Evolutionary conservation across 1,284 basidiomycete species (phyloP), one percentile per base, ranked within the genome.

Genomic region (Microbotryum silenes-acaulis): DNA sequence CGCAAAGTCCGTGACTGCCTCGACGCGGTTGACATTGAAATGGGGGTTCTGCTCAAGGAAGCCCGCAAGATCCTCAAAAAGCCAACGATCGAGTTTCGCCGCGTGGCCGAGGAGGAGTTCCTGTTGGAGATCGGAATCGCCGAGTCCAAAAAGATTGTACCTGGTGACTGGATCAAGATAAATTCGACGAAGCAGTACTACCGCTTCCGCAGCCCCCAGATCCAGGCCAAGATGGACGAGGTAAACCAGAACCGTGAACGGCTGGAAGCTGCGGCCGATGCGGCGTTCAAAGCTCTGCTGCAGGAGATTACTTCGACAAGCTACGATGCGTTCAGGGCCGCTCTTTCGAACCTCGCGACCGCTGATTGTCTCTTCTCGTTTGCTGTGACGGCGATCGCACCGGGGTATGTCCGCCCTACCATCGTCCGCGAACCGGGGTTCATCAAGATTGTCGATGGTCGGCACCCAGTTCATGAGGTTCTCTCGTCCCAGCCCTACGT

Each of bases 191-290:
- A 86, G 74, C 77, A 77, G 21, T 77, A 81, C 29, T 82, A 85
- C 52, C 82, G 94, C n/a, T 97, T 89, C 74, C 87, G 88, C 57
- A 85, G 91, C 0, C 90, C 91, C 33, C 81, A 89, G 21, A 81
- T 83, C 56, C 75, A 77, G 57, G 54, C 51, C 21, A 83, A 88
- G 75, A 74, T 87, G 1, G 81, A 87, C 66, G 85, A 90, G 70
- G 83, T 86, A 47, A 85, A 88, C 47, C 89, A 86, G 72, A 84
- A 82, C 63, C 82, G 82, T 66, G 94, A 97, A 75, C 83, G 79
- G 3, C 81, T 94, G 0, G 79, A 84, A 3, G 27, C 23, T 51
- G 77, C 84, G 65, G 82, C 88, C 1, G 79, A 83, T 60, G 78
- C 78, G 47, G 87, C 89, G 0, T 91, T 84, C 72, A 62, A 65